Evolutionary conservation across 2,329 filamentous ascomycete species (phyloP), one percentile per base, ranked within the genome.

Genomic region (Curvularia hawaiiensis): DNA sequence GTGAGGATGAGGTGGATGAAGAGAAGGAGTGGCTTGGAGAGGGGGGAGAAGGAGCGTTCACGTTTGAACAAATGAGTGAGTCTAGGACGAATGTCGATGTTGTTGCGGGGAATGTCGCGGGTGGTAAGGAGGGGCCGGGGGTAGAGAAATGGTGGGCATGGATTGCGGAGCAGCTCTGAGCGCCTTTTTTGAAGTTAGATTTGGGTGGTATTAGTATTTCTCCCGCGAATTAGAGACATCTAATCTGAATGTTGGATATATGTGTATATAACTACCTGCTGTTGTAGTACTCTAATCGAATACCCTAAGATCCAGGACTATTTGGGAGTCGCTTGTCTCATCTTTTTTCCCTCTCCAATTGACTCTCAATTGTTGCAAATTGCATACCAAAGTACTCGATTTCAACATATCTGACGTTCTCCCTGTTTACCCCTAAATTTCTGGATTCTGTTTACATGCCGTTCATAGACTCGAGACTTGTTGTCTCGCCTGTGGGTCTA

Each of bases 101-200:
- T 3, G 71, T 90, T 14, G 90, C 90, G 0, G 94, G 93, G 10
- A 93, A 87, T 76, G 86, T 89, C 60, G 72, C 79, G 74, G 52
- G 51, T 41, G 74, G 85, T 75, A 71, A 81, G 31, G 85, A 89
- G 52, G 88, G 84, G 10, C 82, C 88, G n/a, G 89, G 88, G 26
- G 87, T 92, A 31, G 87, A 90, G 55, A 88, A 86, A 75, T 97
- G 94, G 93, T 96, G 92, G 86, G 85, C 85, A 68, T 98, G 94
- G 94, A 88, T 98, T 71, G 91, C 88, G 2, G 84, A 88, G 72
- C 86, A 88, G 70, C 79, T 96, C 67, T 95, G 61, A 71, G 39
- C 30, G 3, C 22, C 22, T 24, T 38, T 18, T 4, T 38, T 38
- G 7, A 35, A 16, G 33, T 38, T 12, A n/a, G n/a, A 8, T 2